Evolutionary conservation across 192 early-diverging fungal genomes (phyloP).

Genomic region (Diversispora epigaea): DNA sequence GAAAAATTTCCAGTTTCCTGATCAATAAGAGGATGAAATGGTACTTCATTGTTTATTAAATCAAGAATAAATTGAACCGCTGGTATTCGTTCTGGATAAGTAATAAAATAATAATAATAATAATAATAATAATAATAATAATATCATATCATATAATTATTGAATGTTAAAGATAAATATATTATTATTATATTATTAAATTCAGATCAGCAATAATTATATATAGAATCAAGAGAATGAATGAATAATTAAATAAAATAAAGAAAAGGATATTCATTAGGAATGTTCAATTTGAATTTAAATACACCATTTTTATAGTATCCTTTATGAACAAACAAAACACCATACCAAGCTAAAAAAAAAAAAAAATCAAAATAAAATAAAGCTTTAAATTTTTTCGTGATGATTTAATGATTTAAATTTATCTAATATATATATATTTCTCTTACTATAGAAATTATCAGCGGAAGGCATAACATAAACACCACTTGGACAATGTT

Average conservation of each 20-base stretch:
- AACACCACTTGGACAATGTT: slow-evolving; percentile 83
- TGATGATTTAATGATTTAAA: background rate
- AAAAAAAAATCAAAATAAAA: background rate
- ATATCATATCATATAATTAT: no score
- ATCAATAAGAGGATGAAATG: slow-evolving; percentile 86
- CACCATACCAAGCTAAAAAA: slow-evolving; percentile 76
- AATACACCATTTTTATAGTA: slow-evolving; percentile 88
- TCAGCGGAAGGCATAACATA: slow-evolving; percentile 82
- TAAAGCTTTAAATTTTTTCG: no score
- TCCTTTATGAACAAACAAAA: slow-evolving; percentile 85
- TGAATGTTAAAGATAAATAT: no score
- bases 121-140: background rate
- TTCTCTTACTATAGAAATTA: slow-evolving; percentile 57
- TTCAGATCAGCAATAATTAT: no score
- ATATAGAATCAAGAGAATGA: no score
- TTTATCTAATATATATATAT: background rate
- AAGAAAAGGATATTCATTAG: slow-evolving; percentile 69
- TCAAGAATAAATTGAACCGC: slow-evolving; percentile 59
- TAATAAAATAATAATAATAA: background rate
- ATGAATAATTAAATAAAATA: no score
- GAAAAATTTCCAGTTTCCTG: slow-evolving; percentile 63
- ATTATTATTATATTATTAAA: no score
- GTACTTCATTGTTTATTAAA: slow-evolving; percentile 49
- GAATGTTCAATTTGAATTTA: slow-evolving; percentile 82
- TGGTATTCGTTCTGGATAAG: slow-evolving; percentile 51